phyloP scores from a whole-genome alignment of 441 rosid species.

The Manihot esculenta region DNA sequence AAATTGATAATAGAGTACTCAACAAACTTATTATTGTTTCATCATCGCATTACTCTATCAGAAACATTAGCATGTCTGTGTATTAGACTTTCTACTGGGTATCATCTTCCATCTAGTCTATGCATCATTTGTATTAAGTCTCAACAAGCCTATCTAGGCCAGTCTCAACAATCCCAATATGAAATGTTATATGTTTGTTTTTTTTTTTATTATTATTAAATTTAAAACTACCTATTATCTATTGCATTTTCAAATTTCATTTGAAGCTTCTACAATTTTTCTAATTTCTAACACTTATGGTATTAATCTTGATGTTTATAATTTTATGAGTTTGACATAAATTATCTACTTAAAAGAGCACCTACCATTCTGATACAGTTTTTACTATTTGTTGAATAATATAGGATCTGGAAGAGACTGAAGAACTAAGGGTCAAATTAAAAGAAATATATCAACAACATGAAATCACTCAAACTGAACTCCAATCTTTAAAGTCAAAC shows the following conservation, averaged over 20 bases:
- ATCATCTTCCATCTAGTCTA: background rate
- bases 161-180: background rate
- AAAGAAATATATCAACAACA: constrained; percentile 53
- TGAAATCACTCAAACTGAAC: constrained; percentile 50
- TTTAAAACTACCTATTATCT: background rate
- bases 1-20: background rate
- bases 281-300: background rate
- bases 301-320: background rate
- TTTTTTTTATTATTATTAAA: no score
- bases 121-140: background rate
- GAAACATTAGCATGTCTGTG: background rate
- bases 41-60: background rate
- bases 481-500: constrained; percentile 62
- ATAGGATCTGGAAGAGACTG: constrained; percentile 57
- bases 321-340: background rate
- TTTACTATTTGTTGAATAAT: constrained; percentile 22
- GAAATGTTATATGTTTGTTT: background rate
- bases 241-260: background rate
- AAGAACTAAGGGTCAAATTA: constrained; percentile 46
- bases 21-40: background rate
- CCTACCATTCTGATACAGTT: background rate
- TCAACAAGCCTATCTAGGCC: background rate
- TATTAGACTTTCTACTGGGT: background rate
- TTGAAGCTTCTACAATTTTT: background rate
- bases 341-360: background rate